Conservation (phyloP, 768 basidiomycete species). For the Neoboletus magnificus region DNA sequence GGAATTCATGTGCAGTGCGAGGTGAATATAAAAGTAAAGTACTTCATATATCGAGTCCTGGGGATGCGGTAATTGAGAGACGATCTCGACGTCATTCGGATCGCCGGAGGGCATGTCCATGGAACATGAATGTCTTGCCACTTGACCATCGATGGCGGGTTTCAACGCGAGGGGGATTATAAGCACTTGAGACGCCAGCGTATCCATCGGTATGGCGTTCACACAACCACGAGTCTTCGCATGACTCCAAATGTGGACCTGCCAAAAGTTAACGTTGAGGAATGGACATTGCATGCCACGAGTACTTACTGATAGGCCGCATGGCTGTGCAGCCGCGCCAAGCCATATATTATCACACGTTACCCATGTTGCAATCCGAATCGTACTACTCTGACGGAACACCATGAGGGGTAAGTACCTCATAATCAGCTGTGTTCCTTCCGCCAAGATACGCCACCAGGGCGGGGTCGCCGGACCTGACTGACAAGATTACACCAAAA, state of each 20-base stretch:
- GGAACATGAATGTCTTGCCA: background rate
- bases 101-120: background rate
- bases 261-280: too few species aligned
- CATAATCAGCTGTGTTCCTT: too few species aligned
- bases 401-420: too few species aligned
- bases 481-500: background rate
- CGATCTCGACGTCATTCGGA: slow-evolving; percentile 6
- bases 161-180: background rate
- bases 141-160: too few species aligned
- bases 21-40: background rate
- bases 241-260: background rate
- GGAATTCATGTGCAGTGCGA: background rate
- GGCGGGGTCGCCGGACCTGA: background rate
- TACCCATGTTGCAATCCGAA: too few species aligned
- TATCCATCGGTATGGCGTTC: background rate
- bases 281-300: too few species aligned
- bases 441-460: background rate
- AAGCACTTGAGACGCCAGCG: background rate
- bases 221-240: background rate
- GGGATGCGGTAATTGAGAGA: background rate
- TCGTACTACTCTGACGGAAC: background rate
- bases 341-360: background rate
- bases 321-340: background rate
- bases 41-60: background rate
- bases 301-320: background rate